Base-by-base conservation (phyloP, 164 flowering plant genomes). In the Piper betle region DNA sequence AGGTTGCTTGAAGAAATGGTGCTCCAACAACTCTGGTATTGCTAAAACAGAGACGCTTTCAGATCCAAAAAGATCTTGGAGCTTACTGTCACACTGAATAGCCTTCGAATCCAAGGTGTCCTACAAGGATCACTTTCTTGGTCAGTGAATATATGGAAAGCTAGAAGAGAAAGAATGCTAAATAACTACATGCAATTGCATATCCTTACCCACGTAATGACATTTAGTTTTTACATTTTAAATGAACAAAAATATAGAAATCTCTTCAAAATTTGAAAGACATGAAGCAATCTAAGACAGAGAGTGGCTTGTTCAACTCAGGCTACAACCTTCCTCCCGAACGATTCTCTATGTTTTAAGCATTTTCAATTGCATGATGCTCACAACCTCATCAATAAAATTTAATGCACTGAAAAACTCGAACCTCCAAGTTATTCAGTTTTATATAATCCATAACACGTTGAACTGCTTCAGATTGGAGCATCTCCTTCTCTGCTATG, bases 371-470 rank as follows among this genome's bases (percentile, higher is more conserved):
- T 9, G 37, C 1, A 57, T 9, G 11, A 57, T 57, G 38, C 38
- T 37, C 43, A 7, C 33, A 3, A 38, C 15, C 39, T 37, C 15
- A 19, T 38, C 16, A 58, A 15, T 11, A 38, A 10, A 4, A 58
- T 15, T 6, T 37, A 39, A 4, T 13, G 7, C 2, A 7, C 17
- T 15, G 39, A 39, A 17, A 55, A 55, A 17, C 37, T 71, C 81
- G 58, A 59, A 92, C 96, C 98, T 87, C 89, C 67, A 86, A 77
- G 20, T 69, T 75, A 69, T 92, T 83, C 55, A 62, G 75, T 67
- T 83, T 84, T 56, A 92, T 82, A 73, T 92, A 87, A 61, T 89
- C 91, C 87, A 84, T 84, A 55, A 92, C 79, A 60, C 75, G 82
- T 57, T 73, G 69, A 3, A 74, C 39, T n/a, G 76, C 93, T 55